These are phyloP conservation scores for Phaeodactylum tricornutum DNA, from an alignment of 108 stramenopile genomes.

Conservation along the genomic window DNA sequence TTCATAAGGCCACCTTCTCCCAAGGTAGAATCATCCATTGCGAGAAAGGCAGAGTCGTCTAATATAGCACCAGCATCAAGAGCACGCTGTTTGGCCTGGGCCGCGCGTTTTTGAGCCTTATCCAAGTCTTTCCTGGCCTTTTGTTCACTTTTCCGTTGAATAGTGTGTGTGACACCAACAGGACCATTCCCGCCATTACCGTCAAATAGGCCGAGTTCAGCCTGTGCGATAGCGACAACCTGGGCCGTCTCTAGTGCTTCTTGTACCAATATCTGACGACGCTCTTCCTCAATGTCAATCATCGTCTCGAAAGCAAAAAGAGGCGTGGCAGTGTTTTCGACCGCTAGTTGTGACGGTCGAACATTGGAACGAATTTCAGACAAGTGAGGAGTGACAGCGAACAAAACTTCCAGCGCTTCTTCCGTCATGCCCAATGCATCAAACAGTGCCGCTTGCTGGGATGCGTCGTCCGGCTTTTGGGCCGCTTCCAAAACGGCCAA, in stretches of 20 bases:
- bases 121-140: conserved; percentile 44
- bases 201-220: conserved; percentile 18
- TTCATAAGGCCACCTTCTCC: conserved; percentile 24
- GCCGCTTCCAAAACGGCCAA: conserved; percentile 11
- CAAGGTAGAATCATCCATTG: conserved; percentile 6
- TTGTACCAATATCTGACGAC: conserved; percentile 30
- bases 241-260: conserved; percentile 58
- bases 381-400: conserved; percentile 30
- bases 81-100: conserved; percentile 45
- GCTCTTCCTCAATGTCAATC: conserved; percentile 27
- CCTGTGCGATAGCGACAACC: conserved; percentile 40
- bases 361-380: conserved; percentile 21
- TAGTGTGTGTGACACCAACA: conserved; percentile 44
- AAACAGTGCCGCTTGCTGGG: conserved; percentile 52
- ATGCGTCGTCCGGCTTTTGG: conserved; percentile 18
- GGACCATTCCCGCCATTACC: conserved; percentile 1
- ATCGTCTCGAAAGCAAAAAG: neutral
- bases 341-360: conserved; percentile 1
- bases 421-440: conserved; percentile 45
- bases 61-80: conserved; percentile 66
- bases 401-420: conserved; percentile 32
- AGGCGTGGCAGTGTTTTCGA: neutral
- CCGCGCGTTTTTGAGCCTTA: conserved; percentile 54
- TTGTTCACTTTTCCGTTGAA: conserved; percentile 39
- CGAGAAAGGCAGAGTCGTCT: conserved; percentile 33